phyloP scores from a whole-genome alignment of 2,329 filamentous ascomycete genomes.

The Colletotrichum theobromicola region DNA sequence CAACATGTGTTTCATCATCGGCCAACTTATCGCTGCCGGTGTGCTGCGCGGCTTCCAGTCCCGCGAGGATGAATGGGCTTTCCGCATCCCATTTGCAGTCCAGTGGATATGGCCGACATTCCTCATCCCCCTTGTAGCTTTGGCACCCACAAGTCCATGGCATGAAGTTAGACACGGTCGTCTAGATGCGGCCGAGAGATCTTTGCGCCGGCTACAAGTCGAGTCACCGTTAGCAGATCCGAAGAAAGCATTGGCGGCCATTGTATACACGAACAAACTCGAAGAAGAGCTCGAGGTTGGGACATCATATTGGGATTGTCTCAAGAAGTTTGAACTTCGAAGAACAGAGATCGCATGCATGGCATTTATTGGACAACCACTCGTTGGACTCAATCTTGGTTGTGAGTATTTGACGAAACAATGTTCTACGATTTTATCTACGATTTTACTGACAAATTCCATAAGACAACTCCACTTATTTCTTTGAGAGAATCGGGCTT shows the following conservation, averaged over 20 bases:
- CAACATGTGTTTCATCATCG: conserved; percentile 48
- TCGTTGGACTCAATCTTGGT: conserved; percentile 33
- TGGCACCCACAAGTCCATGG: conserved; percentile 51
- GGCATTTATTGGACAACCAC: conserved; percentile 31
- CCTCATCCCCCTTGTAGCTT: conserved; percentile 41
- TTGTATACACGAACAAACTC: conserved; percentile 39
- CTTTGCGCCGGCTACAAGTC: conserved; percentile 23
- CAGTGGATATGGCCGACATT: conserved; percentile 55
- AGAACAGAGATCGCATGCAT: conserved; percentile 38
- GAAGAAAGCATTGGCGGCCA: conserved; percentile 39
- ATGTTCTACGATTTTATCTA: background rate
- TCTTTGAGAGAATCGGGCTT: conserved; percentile 42
- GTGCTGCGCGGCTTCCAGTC: conserved; percentile 41
- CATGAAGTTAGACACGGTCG: conserved; percentile 31
- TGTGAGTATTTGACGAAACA: conserved; percentile 7
- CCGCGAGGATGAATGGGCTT: conserved; percentile 44
- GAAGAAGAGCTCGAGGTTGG: conserved; percentile 37
- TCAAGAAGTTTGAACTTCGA: conserved; percentile 41
- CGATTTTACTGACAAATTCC: background rate
- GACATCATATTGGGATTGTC: conserved; percentile 43
- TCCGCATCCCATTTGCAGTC: conserved; percentile 51
- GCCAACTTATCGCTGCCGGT: conserved; percentile 43
- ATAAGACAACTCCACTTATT: conserved; percentile 40
- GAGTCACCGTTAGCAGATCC: conserved; percentile 37
- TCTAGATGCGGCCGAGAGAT: conserved; percentile 33